Evolutionary conservation across 2,329 filamentous ascomycete genomes (phyloP).

Genomic region (Sporothrix brasiliensis): DNA sequence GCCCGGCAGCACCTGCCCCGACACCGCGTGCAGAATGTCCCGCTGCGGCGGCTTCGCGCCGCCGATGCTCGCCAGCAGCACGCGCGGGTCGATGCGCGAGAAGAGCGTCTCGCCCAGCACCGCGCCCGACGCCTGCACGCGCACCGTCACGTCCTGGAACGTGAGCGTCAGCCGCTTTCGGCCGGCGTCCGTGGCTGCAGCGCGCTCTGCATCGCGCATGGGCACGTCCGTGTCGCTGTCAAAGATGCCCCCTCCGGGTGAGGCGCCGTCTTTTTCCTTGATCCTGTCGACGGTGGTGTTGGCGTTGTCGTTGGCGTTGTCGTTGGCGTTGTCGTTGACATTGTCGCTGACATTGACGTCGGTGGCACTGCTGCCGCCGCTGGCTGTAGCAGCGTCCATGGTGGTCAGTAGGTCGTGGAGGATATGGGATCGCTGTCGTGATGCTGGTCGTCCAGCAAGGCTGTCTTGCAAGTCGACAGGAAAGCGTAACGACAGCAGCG

Average conservation of each 20-base stretch:
- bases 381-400: not conserved
- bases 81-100: conserved; percentile 32
- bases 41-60: not conserved
- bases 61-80: not conserved
- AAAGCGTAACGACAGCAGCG: too few species aligned
- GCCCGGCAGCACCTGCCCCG: conserved; percentile 30
- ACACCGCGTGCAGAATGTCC: conserved; percentile 28
- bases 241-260: not conserved
- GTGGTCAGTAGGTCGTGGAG: not conserved
- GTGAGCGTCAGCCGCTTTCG: conserved; percentile 33
- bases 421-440: too few species aligned
- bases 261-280: not conserved
- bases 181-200: too few species aligned
- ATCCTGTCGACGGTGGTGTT: not conserved
- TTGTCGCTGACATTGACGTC: not conserved
- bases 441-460: too few species aligned
- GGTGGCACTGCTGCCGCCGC: conserved; percentile 20
- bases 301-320: not conserved
- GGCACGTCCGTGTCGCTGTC: conserved; percentile 29
- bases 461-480: too few species aligned
- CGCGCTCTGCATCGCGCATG: not conserved
- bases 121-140: conserved; percentile 32
- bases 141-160: conserved; percentile 32
- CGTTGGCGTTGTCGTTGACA: not conserved
- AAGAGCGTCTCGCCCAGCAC: conserved; percentile 33